Evolutionary conservation across 2,329 filamentous ascomycete species (phyloP).

Genomic region (Aphanocladium album): DNA sequence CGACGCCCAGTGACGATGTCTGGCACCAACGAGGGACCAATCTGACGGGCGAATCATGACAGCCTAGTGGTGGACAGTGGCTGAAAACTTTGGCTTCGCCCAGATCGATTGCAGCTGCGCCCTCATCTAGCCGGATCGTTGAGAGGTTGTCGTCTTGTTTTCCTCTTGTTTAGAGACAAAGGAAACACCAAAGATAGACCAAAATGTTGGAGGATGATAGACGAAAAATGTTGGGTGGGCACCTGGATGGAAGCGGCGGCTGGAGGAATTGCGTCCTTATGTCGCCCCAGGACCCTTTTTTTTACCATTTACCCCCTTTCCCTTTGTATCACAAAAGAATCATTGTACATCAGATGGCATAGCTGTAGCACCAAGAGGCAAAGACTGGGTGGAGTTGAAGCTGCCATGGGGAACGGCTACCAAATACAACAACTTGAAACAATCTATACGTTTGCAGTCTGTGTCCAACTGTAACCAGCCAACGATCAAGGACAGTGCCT

Average conservation of each 20-base stretch:
- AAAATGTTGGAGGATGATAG: conserved; percentile 2
- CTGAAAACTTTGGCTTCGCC: no score
- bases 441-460: not conserved
- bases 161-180: conserved; percentile 11
- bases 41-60: not conserved
- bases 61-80: not conserved
- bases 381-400: not conserved
- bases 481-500: no score
- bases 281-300: not conserved
- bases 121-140: not conserved
- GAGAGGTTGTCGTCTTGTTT: conserved; percentile 4
- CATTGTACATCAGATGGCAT: conserved; percentile 12
- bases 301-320: not conserved
- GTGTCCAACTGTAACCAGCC: not conserved
- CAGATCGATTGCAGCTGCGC: not conserved
- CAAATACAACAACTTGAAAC: not conserved
- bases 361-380: conserved; percentile 2
- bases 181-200: not conserved
- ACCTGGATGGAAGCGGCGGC: not conserved
- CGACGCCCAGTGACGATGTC: not conserved
- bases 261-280: not conserved
- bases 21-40: not conserved
- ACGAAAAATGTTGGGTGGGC: not conserved
- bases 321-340: conserved; percentile 10
- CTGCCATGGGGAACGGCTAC: conserved; percentile 2